Evolutionary conservation across 768 basidiomycete genomes (phyloP).

Genomic region (Psilocybe azurescens): DNA sequence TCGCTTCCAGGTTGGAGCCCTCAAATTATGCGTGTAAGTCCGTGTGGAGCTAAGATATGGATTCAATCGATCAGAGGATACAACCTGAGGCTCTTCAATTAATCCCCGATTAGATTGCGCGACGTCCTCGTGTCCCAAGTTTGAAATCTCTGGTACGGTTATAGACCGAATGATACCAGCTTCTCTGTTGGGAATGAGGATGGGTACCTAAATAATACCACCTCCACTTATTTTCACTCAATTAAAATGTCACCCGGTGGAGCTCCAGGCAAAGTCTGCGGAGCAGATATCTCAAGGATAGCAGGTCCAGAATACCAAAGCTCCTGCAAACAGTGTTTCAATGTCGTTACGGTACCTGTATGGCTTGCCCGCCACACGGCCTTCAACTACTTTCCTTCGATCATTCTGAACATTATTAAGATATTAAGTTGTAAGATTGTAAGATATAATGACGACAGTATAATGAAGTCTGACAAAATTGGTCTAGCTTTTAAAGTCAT

Average conservation of each 20-base stretch:
- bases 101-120: conserved; percentile 50
- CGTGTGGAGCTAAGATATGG: neutral
- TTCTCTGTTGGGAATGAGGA: conserved; percentile 68
- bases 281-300: too few species aligned
- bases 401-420: too few species aligned
- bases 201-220: conserved; percentile 39
- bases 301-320: too few species aligned
- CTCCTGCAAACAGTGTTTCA: too few species aligned
- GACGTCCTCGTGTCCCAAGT: conserved; percentile 57
- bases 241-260: neutral
- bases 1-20: conserved; percentile 49
- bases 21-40: conserved; percentile 68
- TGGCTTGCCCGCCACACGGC: too few species aligned
- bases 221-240: neutral
- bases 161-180: conserved; percentile 56
- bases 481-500: conserved; percentile 25
- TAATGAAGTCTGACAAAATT: neutral
- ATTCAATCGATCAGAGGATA: conserved; percentile 48
- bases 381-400: too few species aligned
- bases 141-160: conserved; percentile 69
- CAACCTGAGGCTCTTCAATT: conserved; percentile 51
- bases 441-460: neutral
- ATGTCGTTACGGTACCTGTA: too few species aligned
- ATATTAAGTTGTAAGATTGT: too few species aligned
- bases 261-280: too few species aligned